Evolutionary conservation across 352 stramenopile species (phyloP), one percentile per base, ranked within the genome.

Genomic region (Globisporangium alternatum): DNA sequence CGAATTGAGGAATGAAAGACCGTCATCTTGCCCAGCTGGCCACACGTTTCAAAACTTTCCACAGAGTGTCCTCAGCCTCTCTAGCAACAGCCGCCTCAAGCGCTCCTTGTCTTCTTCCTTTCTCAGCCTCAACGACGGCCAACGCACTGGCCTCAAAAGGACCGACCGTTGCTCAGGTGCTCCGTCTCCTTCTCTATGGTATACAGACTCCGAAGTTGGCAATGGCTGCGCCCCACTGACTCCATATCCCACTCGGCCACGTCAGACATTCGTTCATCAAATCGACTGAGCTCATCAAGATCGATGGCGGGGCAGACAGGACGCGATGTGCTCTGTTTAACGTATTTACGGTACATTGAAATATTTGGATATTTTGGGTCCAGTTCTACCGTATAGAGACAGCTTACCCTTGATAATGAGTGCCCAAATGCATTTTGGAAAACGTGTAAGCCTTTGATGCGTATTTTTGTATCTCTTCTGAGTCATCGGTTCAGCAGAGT

Each of bases 1-100:
- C 31, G 21, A 63, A 55, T 63, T 9, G 57, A 22, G 48, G 37
- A 63, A 31, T 63, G 44, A 28, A n/a, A 5, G 35, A 35, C n/a
- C n/a, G 7, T 12, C 25, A 21, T 54, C 48, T 21, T 54, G 22
- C 0, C 48, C 48, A 35, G 22, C 48, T 48, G 43, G 15, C 6
- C 10, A 28, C 12, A 15, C 47, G 30, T n/a, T 5, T 12, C 22
- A 21, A 54, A 54, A 54, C 48, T 54, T 54, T 54, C 48, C 13
- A 54, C 21, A 54, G 35, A 54, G 22, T 54, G 9, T 31, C 21
- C 21, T 53, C 22, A 31, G 22, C 4, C 22, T 25, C 22, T 35
- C 13, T 1, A 35, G 15, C 5, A 19, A 10, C 17, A 2, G 1
- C 22, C 19, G 44, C 44, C 33, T 39, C 33, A 13, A 22, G 5